Evolutionary conservation across 2,329 filamentous ascomycete species (phyloP), one percentile per base, ranked within the genome.

Genomic region (Fusarium robinianum): DNA sequence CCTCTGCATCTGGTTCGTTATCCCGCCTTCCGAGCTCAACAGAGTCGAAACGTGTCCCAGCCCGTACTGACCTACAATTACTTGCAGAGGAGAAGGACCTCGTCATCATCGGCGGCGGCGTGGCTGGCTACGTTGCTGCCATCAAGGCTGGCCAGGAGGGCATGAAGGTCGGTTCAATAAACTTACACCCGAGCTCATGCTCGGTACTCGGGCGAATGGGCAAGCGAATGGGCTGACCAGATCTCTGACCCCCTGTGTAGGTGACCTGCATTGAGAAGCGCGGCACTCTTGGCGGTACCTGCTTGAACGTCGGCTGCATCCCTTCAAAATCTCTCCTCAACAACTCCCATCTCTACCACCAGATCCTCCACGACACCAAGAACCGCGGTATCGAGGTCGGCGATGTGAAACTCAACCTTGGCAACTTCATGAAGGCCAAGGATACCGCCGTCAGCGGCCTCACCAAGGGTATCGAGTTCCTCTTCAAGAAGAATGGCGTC

Each of bases 131-230:
- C 76, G 94, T 99, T 65, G 92, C 94, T 58, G 94, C 94, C 64
- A 99, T 99, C 79, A 99, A 97, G 78, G 94, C 94, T 65, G 94
- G 91, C 48, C 94, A 99, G 74, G 90, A 95, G 70, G 94, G 94
- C 65, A 73, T 99, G 70, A 97, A 96, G 84, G 91, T 95, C 47
- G 12, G 49, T 59, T 33, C 30, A n/a, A 39, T 35, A 17, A 29
- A 7, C 31, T 30, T 12, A 12, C 24, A 25, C 29, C 25, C 35
- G 40, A 36, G 21, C 29, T 44, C 8, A 14, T 33, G 18, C 15
- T 41, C 32, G 21, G 12, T 41, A 34, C 25, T 41, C 23, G 36
- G 35, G 18, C 35, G 34, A 38, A 27, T 51, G 48, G 29, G 18
- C 32, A 33, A 46, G 27, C 19, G 37, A 45, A 43, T 39, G 38